Evolutionary conservation across 352 stramenopile genomes (phyloP).

Genomic region (Phytophthora litchii): DNA sequence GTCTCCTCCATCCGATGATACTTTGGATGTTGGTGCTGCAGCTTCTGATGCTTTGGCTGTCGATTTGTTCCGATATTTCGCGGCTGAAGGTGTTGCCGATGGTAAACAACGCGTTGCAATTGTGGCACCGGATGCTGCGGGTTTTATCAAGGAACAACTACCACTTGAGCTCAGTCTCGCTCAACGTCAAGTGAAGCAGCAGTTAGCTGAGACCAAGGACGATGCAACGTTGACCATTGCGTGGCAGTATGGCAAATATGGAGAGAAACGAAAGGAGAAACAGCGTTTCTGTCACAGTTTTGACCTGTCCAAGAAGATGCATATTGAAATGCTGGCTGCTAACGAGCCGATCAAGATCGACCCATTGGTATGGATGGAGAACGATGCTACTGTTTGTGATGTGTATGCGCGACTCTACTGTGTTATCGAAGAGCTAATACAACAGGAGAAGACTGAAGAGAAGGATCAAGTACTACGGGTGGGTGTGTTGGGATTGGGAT

Average conservation of each 20-base stretch:
- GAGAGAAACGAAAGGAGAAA: constrained; percentile 6
- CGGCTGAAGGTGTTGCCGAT: constrained; percentile 56
- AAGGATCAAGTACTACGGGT: constrained; percentile 46
- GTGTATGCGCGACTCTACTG: constrained; percentile 42
- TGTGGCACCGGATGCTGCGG: constrained; percentile 42
- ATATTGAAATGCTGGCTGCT: constrained; percentile 47
- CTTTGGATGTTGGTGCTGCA: constrained; percentile 5
- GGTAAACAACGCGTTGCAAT: constrained; percentile 43
- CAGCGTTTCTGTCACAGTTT: constrained; percentile 78
- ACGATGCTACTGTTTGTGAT: not conserved
- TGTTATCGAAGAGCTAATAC: constrained; percentile 28
- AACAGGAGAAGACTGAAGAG: constrained; percentile 9
- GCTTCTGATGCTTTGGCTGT: constrained; percentile 42
- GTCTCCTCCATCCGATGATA: constrained; percentile 4
- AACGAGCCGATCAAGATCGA: constrained; percentile 50
- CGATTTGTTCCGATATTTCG: constrained; percentile 73
- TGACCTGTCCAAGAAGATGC: constrained; percentile 68
- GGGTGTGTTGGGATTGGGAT: constrained; percentile 51
- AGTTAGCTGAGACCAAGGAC: constrained; percentile 31
- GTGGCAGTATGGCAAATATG: constrained; percentile 83
- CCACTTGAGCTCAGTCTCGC: constrained; percentile 71
- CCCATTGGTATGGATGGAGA: constrained; percentile 7
- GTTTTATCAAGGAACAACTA: constrained; percentile 47
- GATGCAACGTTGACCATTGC: constrained; percentile 57
- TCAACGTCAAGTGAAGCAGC: constrained; percentile 69